Conservation (phyloP, 495 filamentous ascomycete species). For the Penicillium maclennaniae region DNA sequence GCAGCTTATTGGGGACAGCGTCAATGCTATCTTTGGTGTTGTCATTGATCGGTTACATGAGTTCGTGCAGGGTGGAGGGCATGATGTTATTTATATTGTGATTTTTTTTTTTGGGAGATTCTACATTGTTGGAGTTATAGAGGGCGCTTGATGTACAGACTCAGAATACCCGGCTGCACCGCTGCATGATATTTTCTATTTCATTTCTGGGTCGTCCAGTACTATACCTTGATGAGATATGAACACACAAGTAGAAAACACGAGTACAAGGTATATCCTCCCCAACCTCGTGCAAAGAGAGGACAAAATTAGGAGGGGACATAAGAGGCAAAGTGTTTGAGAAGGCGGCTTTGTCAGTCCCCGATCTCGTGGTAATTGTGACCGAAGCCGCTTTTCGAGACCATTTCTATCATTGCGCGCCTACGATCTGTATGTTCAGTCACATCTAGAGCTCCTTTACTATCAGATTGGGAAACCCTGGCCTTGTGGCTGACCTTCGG, state of each 20-base stretch:
- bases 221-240: background rate
- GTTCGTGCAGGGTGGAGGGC: conserved; percentile 85
- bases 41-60: conserved; percentile 95
- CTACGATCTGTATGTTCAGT: background rate
- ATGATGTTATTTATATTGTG: conserved; percentile 30
- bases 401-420: background rate
- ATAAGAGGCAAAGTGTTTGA: too few relatives aligned
- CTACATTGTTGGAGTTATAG: background rate
- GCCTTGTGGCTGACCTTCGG: too few relatives aligned
- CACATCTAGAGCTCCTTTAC: too few relatives aligned
- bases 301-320: too few relatives aligned
- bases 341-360: too few relatives aligned
- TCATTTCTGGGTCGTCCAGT: background rate
- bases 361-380: too few relatives aligned
- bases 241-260: background rate
- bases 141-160: conserved; percentile 1
- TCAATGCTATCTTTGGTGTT: conserved; percentile 82
- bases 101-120: background rate
- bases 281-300: too few relatives aligned
- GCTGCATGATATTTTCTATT: background rate
- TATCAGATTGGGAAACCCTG: too few relatives aligned
- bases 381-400: too few relatives aligned
- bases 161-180: conserved; percentile 4
- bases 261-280: too few relatives aligned
- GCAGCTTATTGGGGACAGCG: conserved; percentile 80